A percentile compares a stretch with the other conserved stretches of the same genome.
phyloP scores from a whole-genome alignment of 2,329 filamentous ascomycete species.

The Sporothrix pallida region DNA sequence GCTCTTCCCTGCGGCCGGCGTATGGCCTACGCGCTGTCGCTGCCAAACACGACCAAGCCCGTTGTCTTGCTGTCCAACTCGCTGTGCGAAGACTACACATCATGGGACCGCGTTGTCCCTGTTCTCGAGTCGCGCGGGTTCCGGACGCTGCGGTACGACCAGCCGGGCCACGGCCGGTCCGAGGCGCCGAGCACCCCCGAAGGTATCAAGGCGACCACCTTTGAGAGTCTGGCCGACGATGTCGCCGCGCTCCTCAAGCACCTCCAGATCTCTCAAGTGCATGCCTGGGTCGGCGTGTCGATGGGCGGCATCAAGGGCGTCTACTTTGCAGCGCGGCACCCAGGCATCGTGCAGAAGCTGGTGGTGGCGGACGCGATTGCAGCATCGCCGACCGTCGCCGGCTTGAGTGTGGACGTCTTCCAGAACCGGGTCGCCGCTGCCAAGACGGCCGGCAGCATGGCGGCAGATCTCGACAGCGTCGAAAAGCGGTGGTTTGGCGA shows the following conservation, averaged over 20 bases:
- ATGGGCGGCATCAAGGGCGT: conserved; percentile 53
- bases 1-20: conserved; percentile 33
- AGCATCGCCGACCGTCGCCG: conserved; percentile 47
- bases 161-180: conserved; percentile 52
- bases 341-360: conserved; percentile 48
- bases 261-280: conserved; percentile 44
- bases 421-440: conserved; percentile 46
- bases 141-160: conserved; percentile 52
- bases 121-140: conserved; percentile 46
- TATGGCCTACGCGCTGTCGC: conserved; percentile 42
- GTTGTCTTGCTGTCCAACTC: conserved; percentile 51
- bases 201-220: conserved; percentile 46
- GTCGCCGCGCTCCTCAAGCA: conserved; percentile 46
- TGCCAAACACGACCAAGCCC: conserved; percentile 40
- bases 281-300: conserved; percentile 54
- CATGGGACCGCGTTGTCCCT: conserved; percentile 51
- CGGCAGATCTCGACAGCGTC: conserved; percentile 43
- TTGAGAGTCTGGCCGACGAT: conserved; percentile 40
- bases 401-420: conserved; percentile 46
- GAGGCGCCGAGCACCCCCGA: conserved; percentile 40
- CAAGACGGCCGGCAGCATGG: conserved; percentile 44
- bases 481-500: conserved; percentile 52
- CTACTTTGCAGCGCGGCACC: conserved; percentile 49
- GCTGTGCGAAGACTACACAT: conserved; percentile 45
- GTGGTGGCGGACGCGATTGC: conserved; percentile 51